Base-by-base conservation (phyloP, 169 alveolate genomes). In the Cryptosporidium meleagridis region DNA sequence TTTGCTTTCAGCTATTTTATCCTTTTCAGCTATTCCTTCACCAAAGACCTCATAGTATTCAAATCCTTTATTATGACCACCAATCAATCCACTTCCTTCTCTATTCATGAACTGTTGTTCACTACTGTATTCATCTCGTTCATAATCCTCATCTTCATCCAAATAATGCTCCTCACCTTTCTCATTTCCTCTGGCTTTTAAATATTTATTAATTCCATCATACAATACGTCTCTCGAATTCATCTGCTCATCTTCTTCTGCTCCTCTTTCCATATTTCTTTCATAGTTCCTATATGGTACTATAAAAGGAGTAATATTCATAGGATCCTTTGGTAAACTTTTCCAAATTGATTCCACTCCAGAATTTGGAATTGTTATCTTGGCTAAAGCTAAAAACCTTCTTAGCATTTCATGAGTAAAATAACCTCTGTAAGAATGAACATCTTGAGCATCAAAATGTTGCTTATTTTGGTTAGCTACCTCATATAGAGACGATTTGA, bases 331-430 rank as follows among this genome's bases (percentile, higher is more conserved):
- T 14, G 86, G 86, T 14, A 73, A 23, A 39, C 71, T 73, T 14
- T 37, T 59, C 86, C 86, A 73, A 2, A 73, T 53, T 3, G 86
- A 23, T 6, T 55, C 58, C 12, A 73, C 86, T 12, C 86, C 86
- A n/a, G 59, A 33, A n/a, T 33, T 39, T 21, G 86, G 86, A 23
- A 73, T 16, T 10, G 71, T 33, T 53, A 73, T 73, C 26, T 73
- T 73, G 4, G 86, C 86, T n/a, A 73, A 41, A 37, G 70, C 70
- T 10, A 73, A 55, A 37, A 73, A 73, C 45, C 86, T 73, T n/a
- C 86, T 55, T 14, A 73, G 16, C 86, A 73, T 73, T 41, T 73
- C 86, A 55, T 58, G 70, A 12, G 86, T 73, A 41, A 73, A 73
- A 14, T 73, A 73, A 2, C 86, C 86, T 21, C 41, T 21, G 39